Base-by-base conservation (phyloP, 768 basidiomycete species). In the Dioszegia aurantiaca region DNA sequence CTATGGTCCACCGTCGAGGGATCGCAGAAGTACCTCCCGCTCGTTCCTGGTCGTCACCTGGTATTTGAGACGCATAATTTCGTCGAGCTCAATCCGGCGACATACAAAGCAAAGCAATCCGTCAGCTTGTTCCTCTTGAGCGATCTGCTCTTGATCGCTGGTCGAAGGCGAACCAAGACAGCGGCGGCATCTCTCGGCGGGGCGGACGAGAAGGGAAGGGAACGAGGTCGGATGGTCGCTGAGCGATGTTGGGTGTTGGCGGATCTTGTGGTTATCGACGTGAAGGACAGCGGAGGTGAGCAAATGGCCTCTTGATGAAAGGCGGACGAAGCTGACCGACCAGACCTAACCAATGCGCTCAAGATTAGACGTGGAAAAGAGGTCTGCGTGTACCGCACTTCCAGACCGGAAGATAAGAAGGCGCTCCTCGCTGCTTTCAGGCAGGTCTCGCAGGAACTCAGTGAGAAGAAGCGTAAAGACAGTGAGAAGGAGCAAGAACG, bases 321-420 rank as follows among this genome's bases (percentile, higher is more conserved):
- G 24, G 6, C 42, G 41, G 37, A 37, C 36, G 26, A 19, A 26
- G 59, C 36, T 65, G 41, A 63, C 44, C 14, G 48, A 84, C 2
- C 53, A 81, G 81, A 81, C 41, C 71, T 98, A 81, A 90, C 87
- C n/a, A 95, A 98, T 67, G 93, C 97, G 3, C 88, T 98, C 82
- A 97, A 97, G 80, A 85, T 99, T 62, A 82, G 88, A 60, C 85
- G 92, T 59, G 87, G 88, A 4, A 95, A 94, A 76, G 94, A 98
- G 76, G 89, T 89, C 0, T 87, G 92, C 71, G 91, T 99, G 6
- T 98, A 90, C 76, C 85, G 93, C 33, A 89, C 89, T 2, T 89
- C 93, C 57, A 81, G 81, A 8, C 70, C 85, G 0, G 79, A 85
- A 24, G 91, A 97, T 70, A 99, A 99, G 81, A 92, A 89, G 77